A percentile compares a stretch with the other conserved stretches of the same genome.
phyloP scores from a whole-genome alignment of 345 rosid species.

The Euphorbia pulcherrima region DNA sequence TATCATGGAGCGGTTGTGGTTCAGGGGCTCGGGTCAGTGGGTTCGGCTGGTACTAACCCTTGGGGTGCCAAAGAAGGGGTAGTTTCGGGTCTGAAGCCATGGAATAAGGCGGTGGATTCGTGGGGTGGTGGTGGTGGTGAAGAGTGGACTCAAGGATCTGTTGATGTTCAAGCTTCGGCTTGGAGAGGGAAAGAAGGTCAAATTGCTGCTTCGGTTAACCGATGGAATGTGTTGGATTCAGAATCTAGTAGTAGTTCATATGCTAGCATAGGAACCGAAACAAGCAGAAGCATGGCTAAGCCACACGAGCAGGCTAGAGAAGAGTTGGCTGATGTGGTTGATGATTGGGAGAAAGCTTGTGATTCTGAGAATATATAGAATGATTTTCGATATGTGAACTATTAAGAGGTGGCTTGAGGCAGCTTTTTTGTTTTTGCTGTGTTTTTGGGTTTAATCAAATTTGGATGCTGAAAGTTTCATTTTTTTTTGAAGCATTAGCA shows the following conservation, averaged over 20 bases:
- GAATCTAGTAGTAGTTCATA: slow-evolving; percentile 37
- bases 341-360: slow-evolving; percentile 89
- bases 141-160: slow-evolving; percentile 39
- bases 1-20: slow-evolving; percentile 68
- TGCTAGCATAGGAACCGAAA: slow-evolving; percentile 25
- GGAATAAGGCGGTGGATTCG: slow-evolving; percentile 81
- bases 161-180: slow-evolving; percentile 36
- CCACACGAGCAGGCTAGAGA: slow-evolving; percentile 21
- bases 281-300: slow-evolving; percentile 28
- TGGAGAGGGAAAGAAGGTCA: slow-evolving; percentile 53
- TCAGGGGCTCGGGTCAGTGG: too few relatives aligned
- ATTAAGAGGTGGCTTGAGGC: too few relatives aligned
- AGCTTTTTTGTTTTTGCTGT: too few relatives aligned
- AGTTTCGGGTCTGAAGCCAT: slow-evolving; percentile 42
- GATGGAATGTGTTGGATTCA: slow-evolving; percentile 64
- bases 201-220: slow-evolving; percentile 55
- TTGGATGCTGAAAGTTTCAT: too few relatives aligned
- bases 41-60: too few relatives aligned
- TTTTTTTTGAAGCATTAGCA: too few relatives aligned
- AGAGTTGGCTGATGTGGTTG: slow-evolving; percentile 49
- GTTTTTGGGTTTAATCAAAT: too few relatives aligned
- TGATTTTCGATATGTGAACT: too few relatives aligned
- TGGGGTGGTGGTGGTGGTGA: slow-evolving; percentile 70
- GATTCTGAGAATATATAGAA: slow-evolving; percentile 32
- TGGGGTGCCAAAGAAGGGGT: slow-evolving; percentile 28